phyloP scores from a whole-genome alignment of 2,329 filamentous ascomycete species.

The Pleurostoma richardsiae region DNA sequence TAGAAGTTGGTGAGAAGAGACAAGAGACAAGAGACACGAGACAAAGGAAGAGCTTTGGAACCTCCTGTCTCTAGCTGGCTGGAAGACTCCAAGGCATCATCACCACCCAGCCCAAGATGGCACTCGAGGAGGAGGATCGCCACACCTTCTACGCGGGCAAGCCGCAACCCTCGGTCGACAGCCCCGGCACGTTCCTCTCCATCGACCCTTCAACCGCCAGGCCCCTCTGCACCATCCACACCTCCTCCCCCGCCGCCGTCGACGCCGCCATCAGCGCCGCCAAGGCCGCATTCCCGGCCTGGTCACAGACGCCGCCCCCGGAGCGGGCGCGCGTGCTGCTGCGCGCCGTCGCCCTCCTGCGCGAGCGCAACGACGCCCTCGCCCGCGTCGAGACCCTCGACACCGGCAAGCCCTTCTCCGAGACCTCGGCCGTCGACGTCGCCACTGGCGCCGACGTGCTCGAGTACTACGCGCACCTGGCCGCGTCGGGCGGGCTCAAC shows the following conservation, averaged over 20 bases:
- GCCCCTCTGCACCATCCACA: constrained; percentile 66
- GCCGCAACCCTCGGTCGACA: constrained; percentile 54
- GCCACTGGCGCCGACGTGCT: constrained; percentile 79
- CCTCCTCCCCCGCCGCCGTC: constrained; percentile 61
- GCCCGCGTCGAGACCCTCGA: constrained; percentile 77
- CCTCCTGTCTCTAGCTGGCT: too few species aligned
- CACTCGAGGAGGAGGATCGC: constrained; percentile 27
- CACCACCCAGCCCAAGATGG: background rate
- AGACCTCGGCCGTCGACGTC: constrained; percentile 80
- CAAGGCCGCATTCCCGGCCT: constrained; percentile 64
- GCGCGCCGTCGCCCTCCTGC: constrained; percentile 67
- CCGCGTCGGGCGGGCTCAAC: constrained; percentile 73
- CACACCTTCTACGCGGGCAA: constrained; percentile 74
- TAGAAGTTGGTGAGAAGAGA: too few species aligned
- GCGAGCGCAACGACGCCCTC: constrained; percentile 72
- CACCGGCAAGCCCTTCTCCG: constrained; percentile 80
- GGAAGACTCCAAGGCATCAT: too few species aligned
- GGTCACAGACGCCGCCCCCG: constrained; percentile 72
- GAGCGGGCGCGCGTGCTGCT: constrained; percentile 74
- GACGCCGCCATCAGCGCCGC: constrained; percentile 70
- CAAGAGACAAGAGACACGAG: too few species aligned
- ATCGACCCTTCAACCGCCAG: constrained; percentile 69
- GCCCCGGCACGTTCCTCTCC: constrained; percentile 61
- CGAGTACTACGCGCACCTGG: constrained; percentile 79
- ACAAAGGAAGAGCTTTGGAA: too few species aligned